phyloP scores from a whole-genome alignment of 768 basidiomycete genomes.

The Naganishia kalamii region DNA sequence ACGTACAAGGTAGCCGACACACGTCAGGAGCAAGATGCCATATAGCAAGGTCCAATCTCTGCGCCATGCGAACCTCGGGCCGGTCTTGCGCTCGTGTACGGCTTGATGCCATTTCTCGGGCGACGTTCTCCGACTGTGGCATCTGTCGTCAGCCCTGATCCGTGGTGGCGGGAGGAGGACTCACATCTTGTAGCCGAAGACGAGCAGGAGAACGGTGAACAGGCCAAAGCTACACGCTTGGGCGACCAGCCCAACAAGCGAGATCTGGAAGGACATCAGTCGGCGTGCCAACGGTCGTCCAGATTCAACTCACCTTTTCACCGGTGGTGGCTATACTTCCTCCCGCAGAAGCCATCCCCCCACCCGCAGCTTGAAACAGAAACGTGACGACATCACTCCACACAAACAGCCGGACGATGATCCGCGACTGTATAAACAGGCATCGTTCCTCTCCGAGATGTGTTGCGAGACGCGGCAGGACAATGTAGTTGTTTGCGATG shows the following conservation, averaged over 20 bases:
- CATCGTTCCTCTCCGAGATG: slow-evolving; percentile 35
- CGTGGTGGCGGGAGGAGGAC: slow-evolving; percentile 36
- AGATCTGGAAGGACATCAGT: slow-evolving; percentile 25
- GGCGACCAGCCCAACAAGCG: slow-evolving; percentile 42
- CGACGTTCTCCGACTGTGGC: neutral
- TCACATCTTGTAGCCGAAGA: slow-evolving; percentile 34
- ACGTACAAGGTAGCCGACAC: slow-evolving; percentile 14
- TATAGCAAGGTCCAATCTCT: slow-evolving; percentile 16
- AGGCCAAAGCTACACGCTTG: slow-evolving; percentile 41
- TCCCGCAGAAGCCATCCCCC: slow-evolving; percentile 37
- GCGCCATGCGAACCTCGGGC: neutral
- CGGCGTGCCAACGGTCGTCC: neutral
- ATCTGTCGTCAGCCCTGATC: slow-evolving; percentile 31
- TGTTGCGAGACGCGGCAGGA: slow-evolving; percentile 36
- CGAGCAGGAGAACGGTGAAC: slow-evolving; percentile 35
- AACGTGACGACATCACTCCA: slow-evolving; percentile 44
- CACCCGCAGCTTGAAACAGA: slow-evolving; percentile 44
- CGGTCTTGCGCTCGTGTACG: neutral
- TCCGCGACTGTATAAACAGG: slow-evolving; percentile 35
- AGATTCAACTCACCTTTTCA: slow-evolving; percentile 22
- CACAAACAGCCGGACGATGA: slow-evolving; percentile 40
- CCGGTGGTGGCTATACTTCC: slow-evolving; percentile 30
- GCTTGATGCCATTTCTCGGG: slow-evolving; percentile 5
- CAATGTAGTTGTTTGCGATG: slow-evolving; percentile 43
- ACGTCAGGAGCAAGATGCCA: slow-evolving; percentile 4